Evolutionary conservation across 75 land plant species (phyloP).

Genomic region (Azolla pinnata): DNA sequence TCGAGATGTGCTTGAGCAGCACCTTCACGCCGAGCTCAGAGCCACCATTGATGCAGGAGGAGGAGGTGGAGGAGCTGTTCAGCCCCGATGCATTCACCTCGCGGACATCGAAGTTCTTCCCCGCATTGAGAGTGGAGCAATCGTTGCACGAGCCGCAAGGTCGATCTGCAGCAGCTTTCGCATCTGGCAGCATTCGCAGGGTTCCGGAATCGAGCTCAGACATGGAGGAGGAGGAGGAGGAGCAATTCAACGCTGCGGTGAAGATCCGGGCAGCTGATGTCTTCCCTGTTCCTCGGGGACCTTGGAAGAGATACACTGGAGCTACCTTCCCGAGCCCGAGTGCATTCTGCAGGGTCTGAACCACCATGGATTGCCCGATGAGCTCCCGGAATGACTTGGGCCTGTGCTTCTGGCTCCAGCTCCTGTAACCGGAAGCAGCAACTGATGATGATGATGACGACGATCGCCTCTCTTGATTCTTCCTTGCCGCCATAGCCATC

Average conservation of each 20-base stretch:
- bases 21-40: constrained; percentile 12
- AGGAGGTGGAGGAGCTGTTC: no score
- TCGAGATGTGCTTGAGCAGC: not conserved
- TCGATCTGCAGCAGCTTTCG: constrained; percentile 3
- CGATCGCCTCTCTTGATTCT: not conserved
- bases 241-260: constrained; percentile 26
- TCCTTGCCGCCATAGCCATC: not conserved
- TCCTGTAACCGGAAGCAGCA: not conserved
- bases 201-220: no score
- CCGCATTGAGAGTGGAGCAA: constrained; percentile 9
- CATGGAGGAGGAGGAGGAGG: no score
- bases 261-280: constrained; percentile 32
- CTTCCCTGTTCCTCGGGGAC: constrained; percentile 42
- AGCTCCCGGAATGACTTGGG: constrained; percentile 29
- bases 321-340: constrained; percentile 23
- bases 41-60: no score
- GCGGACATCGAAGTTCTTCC: constrained; percentile 5
- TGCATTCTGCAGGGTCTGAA: constrained; percentile 27
- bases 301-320: constrained; percentile 35
- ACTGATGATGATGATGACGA: not conserved
- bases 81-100: constrained; percentile 19
- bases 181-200: no score
- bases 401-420: constrained; percentile 32
- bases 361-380: constrained; percentile 30
- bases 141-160: constrained; percentile 29